phyloP scores from a whole-genome alignment of 306 rosid genomes.

The Rosa persica region DNA sequence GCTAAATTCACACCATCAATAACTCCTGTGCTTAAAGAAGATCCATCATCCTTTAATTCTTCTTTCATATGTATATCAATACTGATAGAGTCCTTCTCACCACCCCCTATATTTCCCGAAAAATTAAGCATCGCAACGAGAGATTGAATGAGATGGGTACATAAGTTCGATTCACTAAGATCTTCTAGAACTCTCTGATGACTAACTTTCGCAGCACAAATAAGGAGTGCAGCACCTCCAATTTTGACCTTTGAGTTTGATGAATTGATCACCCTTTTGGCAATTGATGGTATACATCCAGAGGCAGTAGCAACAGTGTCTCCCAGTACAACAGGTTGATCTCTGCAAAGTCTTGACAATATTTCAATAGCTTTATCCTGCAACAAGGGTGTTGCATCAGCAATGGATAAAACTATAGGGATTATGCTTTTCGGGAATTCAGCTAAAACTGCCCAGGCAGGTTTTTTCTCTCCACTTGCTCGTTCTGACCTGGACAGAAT shows the following conservation, averaged over 20 bases:
- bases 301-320: constrained; percentile 62
- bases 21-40: constrained; percentile 53
- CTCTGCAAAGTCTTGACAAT: constrained; percentile 75
- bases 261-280: constrained; percentile 80
- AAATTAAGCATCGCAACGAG: constrained; percentile 69
- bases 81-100: constrained; percentile 58
- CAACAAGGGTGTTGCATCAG: constrained; percentile 60
- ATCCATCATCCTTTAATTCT: constrained; percentile 40
- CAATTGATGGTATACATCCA: constrained; percentile 71
- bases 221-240: constrained; percentile 90
- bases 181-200: constrained; percentile 76
- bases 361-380: constrained; percentile 95
- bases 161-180: constrained; percentile 57
- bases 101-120: constrained; percentile 39
- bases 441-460: constrained; percentile 92
- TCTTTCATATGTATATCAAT: constrained; percentile 62
- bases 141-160: constrained; percentile 67
- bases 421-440: constrained; percentile 73
- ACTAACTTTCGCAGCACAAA: constrained; percentile 79
- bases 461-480: constrained; percentile 51
- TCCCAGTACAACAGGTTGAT: constrained; percentile 74
- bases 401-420: constrained; percentile 79
- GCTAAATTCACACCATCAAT: constrained; percentile 69
- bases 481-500: constrained; percentile 75
- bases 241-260: constrained; percentile 61